Percentiles rank a stretch among this genome's conserved stretches.
phyloP scores from a whole-genome alignment of 768 basidiomycete species.

The Trametes cinnabarina region DNA sequence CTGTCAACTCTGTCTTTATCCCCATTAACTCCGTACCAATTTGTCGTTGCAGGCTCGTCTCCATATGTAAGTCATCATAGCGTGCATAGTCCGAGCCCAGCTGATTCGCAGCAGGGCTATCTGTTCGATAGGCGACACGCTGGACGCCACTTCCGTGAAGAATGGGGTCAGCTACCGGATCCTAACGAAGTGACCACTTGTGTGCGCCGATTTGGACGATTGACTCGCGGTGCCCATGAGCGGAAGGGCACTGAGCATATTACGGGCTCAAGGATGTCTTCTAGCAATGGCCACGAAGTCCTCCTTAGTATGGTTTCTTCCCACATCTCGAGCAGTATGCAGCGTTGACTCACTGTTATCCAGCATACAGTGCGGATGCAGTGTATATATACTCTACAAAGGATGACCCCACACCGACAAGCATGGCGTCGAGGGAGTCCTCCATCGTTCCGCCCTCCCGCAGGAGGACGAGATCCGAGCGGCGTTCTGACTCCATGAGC shows the following conservation, averaged over 20 bases:
- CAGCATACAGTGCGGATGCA: slow-evolving; percentile 73
- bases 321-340: too few species aligned
- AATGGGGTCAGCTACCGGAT: slow-evolving; percentile 65
- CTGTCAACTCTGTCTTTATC: slow-evolving; percentile 76
- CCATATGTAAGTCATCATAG: slow-evolving; percentile 56
- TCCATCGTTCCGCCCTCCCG: slow-evolving; percentile 20
- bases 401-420: slow-evolving; percentile 48
- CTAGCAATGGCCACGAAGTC: slow-evolving; percentile 74
- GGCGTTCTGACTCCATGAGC: background rate
- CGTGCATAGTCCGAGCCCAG: background rate
- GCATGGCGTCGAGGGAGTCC: slow-evolving; percentile 17
- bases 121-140: slow-evolving; percentile 81
- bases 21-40: slow-evolving; percentile 75
- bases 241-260: slow-evolving; percentile 54
- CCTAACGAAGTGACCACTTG: slow-evolving; percentile 64
- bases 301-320: slow-evolving; percentile 9
- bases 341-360: background rate
- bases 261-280: slow-evolving; percentile 72
- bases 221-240: slow-evolving; percentile 34
- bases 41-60: slow-evolving; percentile 82
- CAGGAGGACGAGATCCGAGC: background rate
- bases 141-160: slow-evolving; percentile 55
- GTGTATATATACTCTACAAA: slow-evolving; percentile 72
- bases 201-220: slow-evolving; percentile 74
- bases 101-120: slow-evolving; percentile 52